phyloP scores from a whole-genome alignment of 2,329 filamentous ascomycete species.

The Paraconiothyrium sp. region DNA sequence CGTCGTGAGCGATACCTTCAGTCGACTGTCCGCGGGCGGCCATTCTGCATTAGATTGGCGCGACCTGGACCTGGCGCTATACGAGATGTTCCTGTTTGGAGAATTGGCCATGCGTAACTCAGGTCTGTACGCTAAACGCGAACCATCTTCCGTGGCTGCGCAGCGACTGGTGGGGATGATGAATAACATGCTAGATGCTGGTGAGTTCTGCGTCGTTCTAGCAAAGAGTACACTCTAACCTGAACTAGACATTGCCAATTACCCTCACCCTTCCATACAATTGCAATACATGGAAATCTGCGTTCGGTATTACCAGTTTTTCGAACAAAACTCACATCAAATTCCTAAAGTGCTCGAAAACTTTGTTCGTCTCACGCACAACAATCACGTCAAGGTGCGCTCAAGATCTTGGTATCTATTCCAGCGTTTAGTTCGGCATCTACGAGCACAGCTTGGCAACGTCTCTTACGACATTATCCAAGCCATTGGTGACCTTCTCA shows the following conservation, averaged over 20 bases:
- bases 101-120: conserved; percentile 91
- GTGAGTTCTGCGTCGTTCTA: conserved; percentile 59
- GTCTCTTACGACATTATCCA: conserved; percentile 92
- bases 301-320: conserved; percentile 91
- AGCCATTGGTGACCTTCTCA: conserved; percentile 85
- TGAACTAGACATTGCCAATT: conserved; percentile 76
- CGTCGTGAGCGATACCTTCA: conserved; percentile 87
- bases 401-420: conserved; percentile 97
- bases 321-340: conserved; percentile 81
- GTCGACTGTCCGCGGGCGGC: conserved; percentile 74
- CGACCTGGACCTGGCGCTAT: conserved; percentile 89
- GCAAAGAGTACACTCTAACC: conserved; percentile 21
- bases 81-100: conserved; percentile 96
- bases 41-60: conserved; percentile 85
- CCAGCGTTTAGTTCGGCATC: conserved; percentile 87
- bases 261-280: conserved; percentile 89
- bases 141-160: conserved; percentile 79
- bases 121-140: conserved; percentile 85
- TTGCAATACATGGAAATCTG: conserved; percentile 99
- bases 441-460: conserved; percentile 84
- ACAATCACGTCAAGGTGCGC: conserved; percentile 85
- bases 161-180: conserved; percentile 91
- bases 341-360: conserved; percentile 89
- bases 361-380: conserved; percentile 90
- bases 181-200: conserved; percentile 91